A percentile compares a stretch with the other conserved stretches of the same genome.
These are phyloP conservation scores for Leccinum subgranulosum DNA, from an alignment of 768 basidiomycete species.

Conservation along the genomic window DNA sequence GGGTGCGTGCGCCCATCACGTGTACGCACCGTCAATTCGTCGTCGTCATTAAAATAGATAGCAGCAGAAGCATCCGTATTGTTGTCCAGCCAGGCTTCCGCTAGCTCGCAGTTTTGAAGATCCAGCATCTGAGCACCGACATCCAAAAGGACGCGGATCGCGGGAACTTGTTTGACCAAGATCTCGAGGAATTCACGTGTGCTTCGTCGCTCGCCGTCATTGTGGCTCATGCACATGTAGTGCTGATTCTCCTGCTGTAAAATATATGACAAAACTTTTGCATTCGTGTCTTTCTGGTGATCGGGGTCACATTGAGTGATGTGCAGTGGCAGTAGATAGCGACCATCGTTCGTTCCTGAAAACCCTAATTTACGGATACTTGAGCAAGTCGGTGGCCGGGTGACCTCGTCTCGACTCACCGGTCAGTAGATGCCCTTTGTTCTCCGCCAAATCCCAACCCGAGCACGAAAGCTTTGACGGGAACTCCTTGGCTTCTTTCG, in stretches of 20 bases:
- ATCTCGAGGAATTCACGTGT: conserved; percentile 27
- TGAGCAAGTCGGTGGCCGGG: too few species aligned
- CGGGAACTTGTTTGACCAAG: conserved; percentile 32
- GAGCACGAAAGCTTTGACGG: conserved; percentile 45
- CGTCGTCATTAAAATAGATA: conserved; percentile 36
- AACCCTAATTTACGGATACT: conserved; percentile 26
- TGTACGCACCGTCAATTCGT: background rate
- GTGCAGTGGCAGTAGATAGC: conserved; percentile 19
- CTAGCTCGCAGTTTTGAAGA: conserved; percentile 39
- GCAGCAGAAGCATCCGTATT: conserved; percentile 34
- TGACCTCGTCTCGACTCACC: background rate
- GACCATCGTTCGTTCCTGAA: conserved; percentile 55
- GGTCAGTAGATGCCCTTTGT: conserved; percentile 16
- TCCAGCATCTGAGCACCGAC: conserved; percentile 57
- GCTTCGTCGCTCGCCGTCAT: conserved; percentile 3
- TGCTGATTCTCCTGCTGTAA: conserved; percentile 36
- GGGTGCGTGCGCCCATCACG: background rate
- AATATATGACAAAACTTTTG: conserved; percentile 31
- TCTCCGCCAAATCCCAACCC: conserved; percentile 51
- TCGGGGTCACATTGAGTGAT: conserved; percentile 30
- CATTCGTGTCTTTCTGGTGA: conserved; percentile 30
- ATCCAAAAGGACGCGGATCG: conserved; percentile 45
- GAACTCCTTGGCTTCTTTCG: conserved; percentile 48
- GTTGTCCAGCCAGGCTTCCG: conserved; percentile 15
- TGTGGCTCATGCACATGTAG: conserved; percentile 26